These are phyloP conservation scores for Carex pumila DNA, from an alignment of 176 grass and related monocot genomes.

Conservation along the genomic window DNA sequence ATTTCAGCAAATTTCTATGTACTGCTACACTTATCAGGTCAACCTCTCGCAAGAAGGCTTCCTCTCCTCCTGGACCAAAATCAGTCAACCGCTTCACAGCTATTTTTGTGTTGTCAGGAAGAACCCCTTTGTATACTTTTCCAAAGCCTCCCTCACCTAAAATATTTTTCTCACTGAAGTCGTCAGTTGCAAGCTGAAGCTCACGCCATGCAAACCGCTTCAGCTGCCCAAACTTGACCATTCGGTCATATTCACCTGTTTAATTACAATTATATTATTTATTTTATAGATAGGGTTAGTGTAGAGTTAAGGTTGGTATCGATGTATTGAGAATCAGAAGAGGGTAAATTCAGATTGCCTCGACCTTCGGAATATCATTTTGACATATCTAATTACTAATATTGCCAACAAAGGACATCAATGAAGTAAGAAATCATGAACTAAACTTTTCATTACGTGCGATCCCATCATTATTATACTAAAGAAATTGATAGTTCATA, in stretches of 20 bases:
- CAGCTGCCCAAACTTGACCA: constrained; percentile 73
- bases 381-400: neutral
- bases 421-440: neutral
- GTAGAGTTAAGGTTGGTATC: neutral
- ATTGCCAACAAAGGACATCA: neutral
- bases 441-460: no score
- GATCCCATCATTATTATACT: neutral
- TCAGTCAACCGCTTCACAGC: constrained; percentile 61
- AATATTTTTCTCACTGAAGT: constrained; percentile 67
- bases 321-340: neutral
- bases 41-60: constrained; percentile 73
- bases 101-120: constrained; percentile 48
- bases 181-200: constrained; percentile 68
- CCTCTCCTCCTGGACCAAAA: constrained; percentile 42
- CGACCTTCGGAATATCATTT: neutral
- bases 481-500: neutral
- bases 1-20: constrained; percentile 78
- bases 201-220: constrained; percentile 66
- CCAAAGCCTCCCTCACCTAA: constrained; percentile 88
- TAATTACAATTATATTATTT: constrained; percentile 4
- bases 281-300: neutral
- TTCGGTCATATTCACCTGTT: constrained; percentile 63
- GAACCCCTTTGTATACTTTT: constrained; percentile 77
- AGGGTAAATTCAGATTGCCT: neutral
- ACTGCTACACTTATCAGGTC: constrained; percentile 86